Base-by-base conservation (phyloP, 129 eudicot genomes). In the Flaveria ramosissima region DNA sequence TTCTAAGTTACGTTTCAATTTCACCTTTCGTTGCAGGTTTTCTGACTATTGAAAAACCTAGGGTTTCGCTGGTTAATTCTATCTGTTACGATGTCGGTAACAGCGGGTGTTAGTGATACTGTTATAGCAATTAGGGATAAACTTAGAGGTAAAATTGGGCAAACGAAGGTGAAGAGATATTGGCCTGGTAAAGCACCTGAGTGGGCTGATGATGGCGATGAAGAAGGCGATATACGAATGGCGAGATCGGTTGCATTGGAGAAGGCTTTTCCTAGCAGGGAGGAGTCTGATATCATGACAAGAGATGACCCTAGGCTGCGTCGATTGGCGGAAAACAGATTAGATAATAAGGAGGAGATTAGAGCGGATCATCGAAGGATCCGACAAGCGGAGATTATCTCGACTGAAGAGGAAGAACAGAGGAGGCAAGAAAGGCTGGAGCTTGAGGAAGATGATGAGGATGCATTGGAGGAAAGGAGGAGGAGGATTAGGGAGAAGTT, bases 101-200 rank as follows among this genome's bases (percentile, higher is more conserved):
- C 98, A 9, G 98, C 98, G 26, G 99, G 99, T n/a, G 99, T 94
- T 57, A 91, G 93, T 68, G 98, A 94, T 73, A 78, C 93, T 12
- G 82, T 91, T 5, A 94, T 91, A 26, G 96, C 98, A 6, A 66
- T 94, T 73, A 83, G 97, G 86, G 98, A 94, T 78, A 94, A 94
- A 68, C 97, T 94, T 53, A 80, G 93, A 70, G 98, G 98, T 47
- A 91, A 91, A 79, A 94, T 94, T 41, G 97, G 99, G 66, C 97
- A 91, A 74, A 94, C 99, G 42, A 94, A 91, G 75, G 99, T 94
- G n/a, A 94, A 94, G 66, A 77, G 99, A 36, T 94, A 94, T 71
- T 94, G 98, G 98, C 98, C 98, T 7, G 98, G 98, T 50, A 94
- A 94, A 80, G 98, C 98, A 6, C 97, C 98, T 1, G 98, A 94